These are phyloP conservation scores for Komagataella ulmi DNA, from an alignment of 805 yeast genomes.

Conservation along the genomic window DNA sequence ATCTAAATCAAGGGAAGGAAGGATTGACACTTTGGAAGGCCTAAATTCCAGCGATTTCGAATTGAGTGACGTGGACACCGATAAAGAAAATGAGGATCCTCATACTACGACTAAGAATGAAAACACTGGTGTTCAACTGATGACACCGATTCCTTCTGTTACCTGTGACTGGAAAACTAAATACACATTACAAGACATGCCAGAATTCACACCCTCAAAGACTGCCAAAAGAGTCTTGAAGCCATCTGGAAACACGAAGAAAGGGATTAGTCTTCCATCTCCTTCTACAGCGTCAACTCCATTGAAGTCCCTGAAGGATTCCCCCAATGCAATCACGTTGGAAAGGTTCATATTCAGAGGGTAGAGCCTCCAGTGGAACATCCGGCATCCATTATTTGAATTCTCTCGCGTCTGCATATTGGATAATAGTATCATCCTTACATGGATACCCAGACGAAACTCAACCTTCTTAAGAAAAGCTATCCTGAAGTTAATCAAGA, in stretches of 20 bases:
- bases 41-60: conserved; percentile 16
- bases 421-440: neutral
- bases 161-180: neutral
- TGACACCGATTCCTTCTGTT: neutral
- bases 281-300: neutral
- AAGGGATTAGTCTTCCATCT: neutral
- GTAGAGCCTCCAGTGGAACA: neutral
- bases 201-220: neutral
- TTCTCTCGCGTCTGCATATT: neutral
- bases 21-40: conserved; percentile 1
- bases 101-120: neutral
- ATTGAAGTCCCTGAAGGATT: neutral
- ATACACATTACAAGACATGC: neutral
- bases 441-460: conserved; percentile 23
- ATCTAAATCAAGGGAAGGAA: neutral
- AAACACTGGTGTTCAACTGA: neutral
- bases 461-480: conserved; percentile 18
- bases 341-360: neutral
- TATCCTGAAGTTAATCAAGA: conserved; percentile 31
- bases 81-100: neutral
- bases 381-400: neutral
- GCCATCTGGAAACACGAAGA: neutral
- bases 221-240: neutral
- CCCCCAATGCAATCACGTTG: neutral
- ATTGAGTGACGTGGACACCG: conserved; percentile 5